Evolutionary conservation across 2,329 filamentous ascomycete species (phyloP).

Genomic region (Fusarium citri): DNA sequence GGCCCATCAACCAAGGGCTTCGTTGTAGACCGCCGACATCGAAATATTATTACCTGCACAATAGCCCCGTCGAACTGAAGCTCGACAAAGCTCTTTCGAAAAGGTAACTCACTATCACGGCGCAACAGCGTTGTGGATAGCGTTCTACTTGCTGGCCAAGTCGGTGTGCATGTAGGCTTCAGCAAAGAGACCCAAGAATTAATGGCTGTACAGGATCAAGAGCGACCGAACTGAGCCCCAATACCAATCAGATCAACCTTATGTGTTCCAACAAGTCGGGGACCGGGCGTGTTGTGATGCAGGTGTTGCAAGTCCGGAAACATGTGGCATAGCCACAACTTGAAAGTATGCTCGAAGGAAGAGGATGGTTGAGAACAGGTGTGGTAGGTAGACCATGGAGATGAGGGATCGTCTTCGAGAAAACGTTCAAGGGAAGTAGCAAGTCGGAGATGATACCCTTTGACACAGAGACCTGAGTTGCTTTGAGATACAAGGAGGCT

Average conservation of each 20-base stretch:
- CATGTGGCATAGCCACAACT: background rate
- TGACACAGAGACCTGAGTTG: background rate
- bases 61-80: background rate
- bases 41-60: background rate
- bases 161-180: background rate
- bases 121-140: background rate
- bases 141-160: background rate
- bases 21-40: background rate
- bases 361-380: background rate
- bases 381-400: background rate
- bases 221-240: background rate
- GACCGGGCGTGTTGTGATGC: background rate
- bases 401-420: conserved; percentile 3
- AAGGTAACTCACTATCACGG: background rate
- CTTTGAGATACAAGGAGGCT: background rate
- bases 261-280: background rate
- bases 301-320: background rate
- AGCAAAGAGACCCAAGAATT: background rate
- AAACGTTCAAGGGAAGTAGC: background rate
- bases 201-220: background rate
- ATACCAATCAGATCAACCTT: background rate
- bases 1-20: background rate
- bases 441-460: background rate
- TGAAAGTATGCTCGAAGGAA: background rate
- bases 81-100: too few species aligned